Conservation (phyloP, 352 stramenopile genomes). For the Phytophthora tubulina region DNA sequence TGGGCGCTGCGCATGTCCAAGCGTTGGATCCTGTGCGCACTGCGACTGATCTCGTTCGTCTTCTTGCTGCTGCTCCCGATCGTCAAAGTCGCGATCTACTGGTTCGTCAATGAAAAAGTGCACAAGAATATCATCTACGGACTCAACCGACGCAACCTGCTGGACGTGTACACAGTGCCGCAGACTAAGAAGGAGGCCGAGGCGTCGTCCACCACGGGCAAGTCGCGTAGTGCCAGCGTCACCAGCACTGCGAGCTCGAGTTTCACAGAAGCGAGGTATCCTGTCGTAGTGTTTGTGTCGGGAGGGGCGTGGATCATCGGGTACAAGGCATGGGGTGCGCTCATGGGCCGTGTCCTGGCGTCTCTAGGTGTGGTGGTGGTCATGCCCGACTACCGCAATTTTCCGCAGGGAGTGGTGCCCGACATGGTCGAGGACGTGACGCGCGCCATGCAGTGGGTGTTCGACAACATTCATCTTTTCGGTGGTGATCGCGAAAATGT, state of each 20-base stretch:
- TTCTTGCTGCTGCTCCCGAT: constrained; percentile 64
- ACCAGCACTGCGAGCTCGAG: constrained; percentile 30
- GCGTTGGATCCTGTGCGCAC: constrained; percentile 73
- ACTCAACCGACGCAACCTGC: constrained; percentile 74
- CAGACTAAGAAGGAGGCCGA: constrained; percentile 27
- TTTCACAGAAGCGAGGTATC: constrained; percentile 45
- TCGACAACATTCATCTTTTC: constrained; percentile 85
- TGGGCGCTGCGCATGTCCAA: constrained; percentile 77
- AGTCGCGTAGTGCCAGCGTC: constrained; percentile 25
- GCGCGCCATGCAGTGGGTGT: constrained; percentile 87
- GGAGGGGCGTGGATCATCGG: constrained; percentile 94
- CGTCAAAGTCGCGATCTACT: constrained; percentile 69
- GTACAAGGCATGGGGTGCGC: constrained; percentile 92
- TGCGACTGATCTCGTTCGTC: constrained; percentile 75
- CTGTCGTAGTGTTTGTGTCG: constrained; percentile 92
- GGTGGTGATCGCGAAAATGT: constrained; percentile 89
- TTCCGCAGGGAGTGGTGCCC: constrained; percentile 86
- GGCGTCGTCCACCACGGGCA: constrained; percentile 11
- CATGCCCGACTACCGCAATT: constrained; percentile 94
- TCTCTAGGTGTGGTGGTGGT: constrained; percentile 86
- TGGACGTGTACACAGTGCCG: constrained; percentile 87
- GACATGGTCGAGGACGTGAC: constrained; percentile 93
- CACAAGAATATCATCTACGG: constrained; percentile 88
- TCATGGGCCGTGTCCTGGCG: constrained; percentile 84
- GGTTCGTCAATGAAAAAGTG: constrained; percentile 61